phyloP scores from a whole-genome alignment of 495 filamentous ascomycete genomes.

The Letharia lupina region DNA sequence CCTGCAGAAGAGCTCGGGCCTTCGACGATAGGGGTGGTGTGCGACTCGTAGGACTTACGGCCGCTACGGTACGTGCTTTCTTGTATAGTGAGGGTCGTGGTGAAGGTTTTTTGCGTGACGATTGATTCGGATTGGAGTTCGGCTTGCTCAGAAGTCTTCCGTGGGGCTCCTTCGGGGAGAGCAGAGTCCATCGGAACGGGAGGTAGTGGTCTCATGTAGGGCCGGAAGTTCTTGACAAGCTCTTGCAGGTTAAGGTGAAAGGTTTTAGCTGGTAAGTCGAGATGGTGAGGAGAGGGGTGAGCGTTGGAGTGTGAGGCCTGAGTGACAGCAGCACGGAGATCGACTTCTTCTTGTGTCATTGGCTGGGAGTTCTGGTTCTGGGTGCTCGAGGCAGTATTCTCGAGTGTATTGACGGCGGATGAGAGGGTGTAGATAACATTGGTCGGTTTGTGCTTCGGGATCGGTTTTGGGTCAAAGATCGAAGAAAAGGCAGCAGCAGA shows the following conservation, averaged over 20 bases:
- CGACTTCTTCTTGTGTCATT: slow-evolving; percentile 27
- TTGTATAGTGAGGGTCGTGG: slow-evolving; percentile 71
- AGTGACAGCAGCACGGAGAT: slow-evolving; percentile 41
- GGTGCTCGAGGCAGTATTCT: slow-evolving; percentile 44
- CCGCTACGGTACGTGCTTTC: slow-evolving; percentile 66
- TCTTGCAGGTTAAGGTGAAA: slow-evolving; percentile 44
- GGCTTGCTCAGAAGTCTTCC: slow-evolving; percentile 20
- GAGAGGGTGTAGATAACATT: slow-evolving; percentile 76
- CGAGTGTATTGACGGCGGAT: slow-evolving; percentile 61
- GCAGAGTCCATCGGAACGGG: slow-evolving; percentile 50
- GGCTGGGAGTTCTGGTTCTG: slow-evolving; percentile 33
- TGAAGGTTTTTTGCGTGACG: slow-evolving; percentile 52
- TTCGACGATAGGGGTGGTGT: slow-evolving; percentile 20
- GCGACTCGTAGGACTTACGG: slow-evolving; percentile 48
- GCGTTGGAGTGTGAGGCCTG: slow-evolving; percentile 38
- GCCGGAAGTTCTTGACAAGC: slow-evolving; percentile 52
- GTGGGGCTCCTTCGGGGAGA: slow-evolving; percentile 7
- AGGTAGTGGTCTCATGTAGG: slow-evolving; percentile 69
- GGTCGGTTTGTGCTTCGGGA: slow-evolving; percentile 41
- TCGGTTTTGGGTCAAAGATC: slow-evolving; percentile 56
- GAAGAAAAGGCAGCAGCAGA: slow-evolving; percentile 66
- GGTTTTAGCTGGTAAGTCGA: slow-evolving; percentile 28
- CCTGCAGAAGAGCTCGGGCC: background rate
- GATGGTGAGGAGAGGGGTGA: slow-evolving; percentile 33
- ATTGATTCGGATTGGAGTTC: slow-evolving; percentile 22